phyloP scores from a whole-genome alignment of 192 early-diverging fungal species.

The Ambispora gerdemannii region DNA sequence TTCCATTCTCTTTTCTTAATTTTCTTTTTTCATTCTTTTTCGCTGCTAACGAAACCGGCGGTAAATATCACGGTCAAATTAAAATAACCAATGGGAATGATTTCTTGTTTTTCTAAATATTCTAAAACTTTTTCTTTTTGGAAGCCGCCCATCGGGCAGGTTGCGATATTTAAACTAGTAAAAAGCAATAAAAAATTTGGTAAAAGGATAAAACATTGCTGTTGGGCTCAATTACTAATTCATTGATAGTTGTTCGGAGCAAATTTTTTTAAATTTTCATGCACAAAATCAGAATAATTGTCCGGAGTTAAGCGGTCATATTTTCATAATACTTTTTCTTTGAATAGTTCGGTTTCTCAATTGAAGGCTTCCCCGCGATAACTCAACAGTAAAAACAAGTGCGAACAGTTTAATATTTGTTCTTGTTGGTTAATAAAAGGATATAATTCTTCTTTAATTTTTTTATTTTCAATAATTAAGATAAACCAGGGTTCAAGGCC shows the following conservation, averaged over 20 bases:
- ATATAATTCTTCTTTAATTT: slow-evolving; percentile 3
- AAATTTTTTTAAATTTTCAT: background rate
- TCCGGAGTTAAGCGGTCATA: background rate
- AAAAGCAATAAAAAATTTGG: slow-evolving; percentile 1
- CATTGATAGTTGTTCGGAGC: background rate
- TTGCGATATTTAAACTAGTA: background rate
- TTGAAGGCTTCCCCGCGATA: slow-evolving; percentile 1
- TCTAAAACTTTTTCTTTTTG: background rate
- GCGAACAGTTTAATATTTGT: background rate
- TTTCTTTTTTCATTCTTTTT: background rate
- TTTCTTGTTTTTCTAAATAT: background rate
- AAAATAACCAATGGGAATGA: background rate
- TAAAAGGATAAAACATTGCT: background rate
- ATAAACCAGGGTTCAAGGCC: background rate
- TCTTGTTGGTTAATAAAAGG: slow-evolving; percentile 2
- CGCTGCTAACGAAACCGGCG: background rate
- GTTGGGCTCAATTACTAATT: slow-evolving; percentile 2
- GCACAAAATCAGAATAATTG: background rate
- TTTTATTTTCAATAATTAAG: slow-evolving; percentile 3
- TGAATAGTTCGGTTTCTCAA: background rate
- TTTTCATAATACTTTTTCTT: background rate
- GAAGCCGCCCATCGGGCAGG: background rate
- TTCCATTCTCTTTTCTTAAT: background rate
- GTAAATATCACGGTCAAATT: background rate
- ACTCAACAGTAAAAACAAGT: background rate